These are phyloP conservation scores for Lentithecium fluviatile DNA, from an alignment of 495 filamentous ascomycete genomes.

Conservation along the genomic window DNA sequence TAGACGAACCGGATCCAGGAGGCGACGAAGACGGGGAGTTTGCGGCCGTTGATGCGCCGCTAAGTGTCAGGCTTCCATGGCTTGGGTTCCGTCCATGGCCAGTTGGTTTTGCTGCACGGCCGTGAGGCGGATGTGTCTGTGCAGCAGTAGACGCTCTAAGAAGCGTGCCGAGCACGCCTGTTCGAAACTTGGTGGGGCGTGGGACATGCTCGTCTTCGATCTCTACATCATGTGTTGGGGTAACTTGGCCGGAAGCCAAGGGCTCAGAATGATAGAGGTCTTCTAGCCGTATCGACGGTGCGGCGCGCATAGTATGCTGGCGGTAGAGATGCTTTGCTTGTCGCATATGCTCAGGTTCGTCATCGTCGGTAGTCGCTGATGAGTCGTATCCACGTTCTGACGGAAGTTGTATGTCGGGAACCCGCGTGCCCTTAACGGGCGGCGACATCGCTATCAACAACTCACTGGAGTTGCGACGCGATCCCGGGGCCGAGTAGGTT, in stretches of 20 bases:
- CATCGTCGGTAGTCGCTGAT: slow-evolving; percentile 21
- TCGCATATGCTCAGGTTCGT: slow-evolving; percentile 17
- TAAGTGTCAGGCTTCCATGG: slow-evolving; percentile 17
- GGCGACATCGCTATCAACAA: not conserved
- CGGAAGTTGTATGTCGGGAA: not conserved
- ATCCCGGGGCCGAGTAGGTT: slow-evolving; percentile 27
- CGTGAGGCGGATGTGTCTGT: slow-evolving; percentile 13
- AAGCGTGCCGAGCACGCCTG: slow-evolving; percentile 73
- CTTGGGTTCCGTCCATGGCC: slow-evolving; percentile 14
- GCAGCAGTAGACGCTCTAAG: slow-evolving; percentile 63
- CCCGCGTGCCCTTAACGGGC: slow-evolving; percentile 5
- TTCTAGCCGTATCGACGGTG: slow-evolving; percentile 12
- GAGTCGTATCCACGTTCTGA: not conserved
- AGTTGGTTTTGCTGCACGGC: slow-evolving; percentile 25
- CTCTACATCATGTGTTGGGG: slow-evolving; percentile 59
- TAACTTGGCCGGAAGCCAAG: slow-evolving; percentile 56
- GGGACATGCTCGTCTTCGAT: slow-evolving; percentile 65
- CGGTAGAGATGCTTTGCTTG: slow-evolving; percentile 25
- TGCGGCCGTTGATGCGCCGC: slow-evolving; percentile 28
- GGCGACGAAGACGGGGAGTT: slow-evolving; percentile 44
- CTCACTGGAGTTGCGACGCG: slow-evolving; percentile 30
- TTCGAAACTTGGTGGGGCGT: slow-evolving; percentile 66
- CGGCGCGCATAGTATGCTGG: slow-evolving; percentile 18
- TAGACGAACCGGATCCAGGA: slow-evolving; percentile 53
- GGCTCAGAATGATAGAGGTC: slow-evolving; percentile 25